Evolutionary conservation across 768 basidiomycete genomes (phyloP), one percentile per base, ranked within the genome.

Genomic region (Lentinula raphanica): DNA sequence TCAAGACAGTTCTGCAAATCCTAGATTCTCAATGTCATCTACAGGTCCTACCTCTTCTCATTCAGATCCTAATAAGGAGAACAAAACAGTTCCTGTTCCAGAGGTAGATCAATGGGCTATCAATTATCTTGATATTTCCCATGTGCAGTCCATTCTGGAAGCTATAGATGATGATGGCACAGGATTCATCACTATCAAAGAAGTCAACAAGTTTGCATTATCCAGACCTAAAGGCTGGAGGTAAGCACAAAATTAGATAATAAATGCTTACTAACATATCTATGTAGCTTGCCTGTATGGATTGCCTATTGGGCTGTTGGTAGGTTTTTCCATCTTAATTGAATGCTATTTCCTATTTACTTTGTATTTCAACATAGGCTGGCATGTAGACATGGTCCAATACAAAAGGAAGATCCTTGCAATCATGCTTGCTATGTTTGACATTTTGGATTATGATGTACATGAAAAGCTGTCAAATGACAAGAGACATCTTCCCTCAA

Each of bases 151-250:
- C 7, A 63, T 76, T 36, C 63, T 65, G 25, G 74, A 74, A 60
- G 72, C 68, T 2, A 69, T 77, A 44, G 75, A 77, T 36, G 71
- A 71, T 31, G 74, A 77, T 58, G 69, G 65, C 0, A 70, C 69
- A 9, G 73, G 74, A 0, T 76, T 70, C 45, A 60, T 75, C 8
- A 72, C 66, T 3, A 60, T 73, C 11, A n/a, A 59, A 8, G 73
- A 74, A 32, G 70, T 69, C 0, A 75, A 75, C 49, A 49, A 54
- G 0, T 73, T 75, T 49, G 71, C 69, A 0, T 28, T 59, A 1
- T 50, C 63, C n/a, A 63, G 68, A 3, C 74, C 73, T 0, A 32
- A 63, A 29, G 69, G 65, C 13, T 75, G 72, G 72, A 70, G 66
- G 65, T 25, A 8, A 19, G 42, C 28, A 31, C 31, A 13, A n/a